These are phyloP conservation scores for Corynascus novoguineensis DNA, from an alignment of 495 filamentous ascomycete genomes.

Conservation along the genomic window DNA sequence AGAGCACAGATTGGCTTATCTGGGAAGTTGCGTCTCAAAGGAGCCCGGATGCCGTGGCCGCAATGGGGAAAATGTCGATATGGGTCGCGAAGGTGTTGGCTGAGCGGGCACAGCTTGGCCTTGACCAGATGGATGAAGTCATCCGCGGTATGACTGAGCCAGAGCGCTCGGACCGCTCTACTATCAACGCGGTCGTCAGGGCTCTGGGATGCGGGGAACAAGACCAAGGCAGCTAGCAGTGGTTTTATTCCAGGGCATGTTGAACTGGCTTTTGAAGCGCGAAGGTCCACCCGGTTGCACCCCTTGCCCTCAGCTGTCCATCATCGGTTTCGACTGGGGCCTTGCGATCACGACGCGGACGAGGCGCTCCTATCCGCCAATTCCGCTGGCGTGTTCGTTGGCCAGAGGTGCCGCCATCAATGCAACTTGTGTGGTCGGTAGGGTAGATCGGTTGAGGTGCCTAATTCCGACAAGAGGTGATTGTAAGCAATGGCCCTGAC, in stretches of 20 bases:
- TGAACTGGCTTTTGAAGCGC: too few relatives aligned
- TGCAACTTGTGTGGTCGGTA: too few relatives aligned
- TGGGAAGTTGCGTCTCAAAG: conserved; percentile 1
- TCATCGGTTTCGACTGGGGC: too few relatives aligned
- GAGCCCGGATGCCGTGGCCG: not conserved
- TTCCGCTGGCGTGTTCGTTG: too few relatives aligned
- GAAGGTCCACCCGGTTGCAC: too few relatives aligned
- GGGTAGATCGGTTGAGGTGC: too few relatives aligned
- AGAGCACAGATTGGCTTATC: conserved; percentile 6
- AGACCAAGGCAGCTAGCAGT: not conserved
- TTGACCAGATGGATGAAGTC: conserved; percentile 8
- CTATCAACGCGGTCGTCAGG: not conserved
- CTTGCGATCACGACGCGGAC: too few relatives aligned
- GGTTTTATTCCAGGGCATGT: not conserved
- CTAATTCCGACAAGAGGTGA: too few relatives aligned
- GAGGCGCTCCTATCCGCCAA: too few relatives aligned
- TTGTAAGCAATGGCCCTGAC: too few relatives aligned
- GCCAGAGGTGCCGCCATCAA: not conserved
- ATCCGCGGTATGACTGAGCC: conserved; percentile 8
- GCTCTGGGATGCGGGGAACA: not conserved
- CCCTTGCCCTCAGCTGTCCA: too few relatives aligned
- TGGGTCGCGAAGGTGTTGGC: conserved; percentile 2
- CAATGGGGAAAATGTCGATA: not conserved
- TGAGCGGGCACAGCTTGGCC: conserved; percentile 4
- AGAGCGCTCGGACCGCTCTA: not conserved